Percentiles rank a stretch among this genome's conserved stretches.
Evolutionary conservation across 495 filamentous ascomycete genomes (phyloP).

Genomic region (Schizothecium vesticola): DNA sequence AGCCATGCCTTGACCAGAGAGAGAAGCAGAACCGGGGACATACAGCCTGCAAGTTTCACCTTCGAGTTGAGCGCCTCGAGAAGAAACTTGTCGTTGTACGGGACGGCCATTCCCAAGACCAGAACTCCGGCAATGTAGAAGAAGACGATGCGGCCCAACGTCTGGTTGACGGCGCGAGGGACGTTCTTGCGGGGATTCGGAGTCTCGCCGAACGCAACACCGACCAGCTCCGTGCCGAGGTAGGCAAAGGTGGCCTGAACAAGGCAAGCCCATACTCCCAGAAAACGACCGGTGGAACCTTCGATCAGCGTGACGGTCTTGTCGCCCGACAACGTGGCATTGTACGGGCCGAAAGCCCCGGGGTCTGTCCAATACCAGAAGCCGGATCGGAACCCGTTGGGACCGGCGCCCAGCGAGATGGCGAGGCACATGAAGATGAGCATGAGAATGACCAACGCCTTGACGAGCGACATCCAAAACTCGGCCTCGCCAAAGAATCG

Average conservation of each 20-base stretch:
- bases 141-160: constrained; percentile 67
- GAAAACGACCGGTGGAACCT: constrained; percentile 55
- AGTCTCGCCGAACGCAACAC: constrained; percentile 72
- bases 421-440: constrained; percentile 62
- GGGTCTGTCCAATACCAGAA: constrained; percentile 77
- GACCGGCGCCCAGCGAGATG: constrained; percentile 71
- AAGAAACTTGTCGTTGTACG: constrained; percentile 51
- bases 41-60: constrained; percentile 39
- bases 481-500: constrained; percentile 74
- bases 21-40: background rate
- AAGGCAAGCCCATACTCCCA: constrained; percentile 73
- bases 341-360: constrained; percentile 61
- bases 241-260: constrained; percentile 79
- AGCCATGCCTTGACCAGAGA: background rate
- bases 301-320: constrained; percentile 12
- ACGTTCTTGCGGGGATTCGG: constrained; percentile 73
- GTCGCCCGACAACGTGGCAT: constrained; percentile 16
- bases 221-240: constrained; percentile 80
- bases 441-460: constrained; percentile 63
- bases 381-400: constrained; percentile 60
- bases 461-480: constrained; percentile 71
- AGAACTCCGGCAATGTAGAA: constrained; percentile 68
- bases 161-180: constrained; percentile 65
- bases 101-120: constrained; percentile 65
- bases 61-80: constrained; percentile 46